Evolutionary conservation across 495 filamentous ascomycete species (phyloP).

Genomic region (Aspergillus incahuasiensis): DNA sequence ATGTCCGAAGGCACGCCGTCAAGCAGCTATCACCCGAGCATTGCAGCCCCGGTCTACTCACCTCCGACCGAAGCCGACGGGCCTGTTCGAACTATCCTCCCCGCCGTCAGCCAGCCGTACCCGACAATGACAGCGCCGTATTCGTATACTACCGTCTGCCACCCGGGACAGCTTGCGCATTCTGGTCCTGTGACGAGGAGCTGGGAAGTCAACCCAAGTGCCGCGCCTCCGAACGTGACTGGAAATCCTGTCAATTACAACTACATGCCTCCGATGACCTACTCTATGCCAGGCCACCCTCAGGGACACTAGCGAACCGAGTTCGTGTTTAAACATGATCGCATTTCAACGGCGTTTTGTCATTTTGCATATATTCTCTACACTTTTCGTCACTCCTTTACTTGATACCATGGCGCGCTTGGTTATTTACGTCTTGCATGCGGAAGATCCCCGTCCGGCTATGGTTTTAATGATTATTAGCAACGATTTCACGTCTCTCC

Average conservation of each 20-base stretch:
- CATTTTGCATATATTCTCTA: slow-evolving; percentile 16
- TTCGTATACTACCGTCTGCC: slow-evolving; percentile 35
- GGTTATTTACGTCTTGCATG: slow-evolving; percentile 17
- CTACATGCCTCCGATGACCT: slow-evolving; percentile 35
- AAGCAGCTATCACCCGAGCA: slow-evolving; percentile 27
- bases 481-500: slow-evolving; percentile 42
- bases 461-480: slow-evolving; percentile 19
- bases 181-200: slow-evolving; percentile 24
- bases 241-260: slow-evolving; percentile 26
- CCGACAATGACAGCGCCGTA: slow-evolving; percentile 26
- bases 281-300: slow-evolving; percentile 28
- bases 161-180: slow-evolving; percentile 24
- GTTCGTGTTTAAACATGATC: slow-evolving; percentile 3
- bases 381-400: slow-evolving; percentile 39
- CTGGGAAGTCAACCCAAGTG: slow-evolving; percentile 37
- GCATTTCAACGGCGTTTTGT: slow-evolving; percentile 18
- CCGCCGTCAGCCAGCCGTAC: slow-evolving; percentile 31
- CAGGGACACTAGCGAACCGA: slow-evolving; percentile 16
- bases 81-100: slow-evolving; percentile 27
- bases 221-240: slow-evolving; percentile 13
- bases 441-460: slow-evolving; percentile 10
- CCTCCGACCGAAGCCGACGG: slow-evolving; percentile 25
- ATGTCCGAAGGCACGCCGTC: slow-evolving; percentile 34
- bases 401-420: slow-evolving; percentile 31
- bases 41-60: slow-evolving; percentile 27